Evolutionary conservation across 2,329 filamentous ascomycete genomes (phyloP).

Genomic region (Trichoderma endophyticum): DNA sequence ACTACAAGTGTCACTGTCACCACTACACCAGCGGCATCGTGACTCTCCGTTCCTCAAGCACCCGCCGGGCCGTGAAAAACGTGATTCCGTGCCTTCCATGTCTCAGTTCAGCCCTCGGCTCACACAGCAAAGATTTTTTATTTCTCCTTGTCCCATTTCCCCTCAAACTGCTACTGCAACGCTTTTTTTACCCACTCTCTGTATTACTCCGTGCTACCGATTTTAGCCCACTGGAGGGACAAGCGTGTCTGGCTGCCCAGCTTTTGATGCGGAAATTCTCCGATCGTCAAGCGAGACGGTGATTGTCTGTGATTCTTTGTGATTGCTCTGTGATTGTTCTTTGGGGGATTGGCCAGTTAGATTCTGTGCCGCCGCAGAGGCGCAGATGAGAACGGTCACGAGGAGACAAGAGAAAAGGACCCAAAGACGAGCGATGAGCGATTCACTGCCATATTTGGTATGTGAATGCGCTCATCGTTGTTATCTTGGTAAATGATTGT

Average conservation of each 20-base stretch:
- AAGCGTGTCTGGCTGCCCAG: neutral
- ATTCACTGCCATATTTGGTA: neutral
- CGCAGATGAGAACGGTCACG: neutral
- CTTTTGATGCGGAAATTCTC: neutral
- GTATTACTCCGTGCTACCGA: neutral
- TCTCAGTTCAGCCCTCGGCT: neutral
- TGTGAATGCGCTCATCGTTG: neutral
- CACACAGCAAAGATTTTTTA: neutral
- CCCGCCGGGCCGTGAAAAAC: slow-evolving; percentile 6
- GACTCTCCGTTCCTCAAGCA: neutral
- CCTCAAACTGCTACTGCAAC: neutral
- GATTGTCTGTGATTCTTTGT: neutral
- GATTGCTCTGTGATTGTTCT: neutral
- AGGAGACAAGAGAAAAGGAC: neutral
- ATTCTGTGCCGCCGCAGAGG: neutral
- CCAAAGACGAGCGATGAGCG: neutral
- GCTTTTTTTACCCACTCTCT: neutral
- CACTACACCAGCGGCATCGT: neutral
- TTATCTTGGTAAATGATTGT: neutral
- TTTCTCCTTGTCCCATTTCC: neutral
- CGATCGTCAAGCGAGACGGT: neutral
- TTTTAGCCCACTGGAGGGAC: neutral
- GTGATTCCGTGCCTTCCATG: slow-evolving; percentile 3
- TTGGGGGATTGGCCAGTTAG: neutral
- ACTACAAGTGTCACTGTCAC: neutral